Evolutionary conservation across 495 filamentous ascomycete species (phyloP), one percentile per base, ranked within the genome.

Genomic region (Aspergillus conjunctus): DNA sequence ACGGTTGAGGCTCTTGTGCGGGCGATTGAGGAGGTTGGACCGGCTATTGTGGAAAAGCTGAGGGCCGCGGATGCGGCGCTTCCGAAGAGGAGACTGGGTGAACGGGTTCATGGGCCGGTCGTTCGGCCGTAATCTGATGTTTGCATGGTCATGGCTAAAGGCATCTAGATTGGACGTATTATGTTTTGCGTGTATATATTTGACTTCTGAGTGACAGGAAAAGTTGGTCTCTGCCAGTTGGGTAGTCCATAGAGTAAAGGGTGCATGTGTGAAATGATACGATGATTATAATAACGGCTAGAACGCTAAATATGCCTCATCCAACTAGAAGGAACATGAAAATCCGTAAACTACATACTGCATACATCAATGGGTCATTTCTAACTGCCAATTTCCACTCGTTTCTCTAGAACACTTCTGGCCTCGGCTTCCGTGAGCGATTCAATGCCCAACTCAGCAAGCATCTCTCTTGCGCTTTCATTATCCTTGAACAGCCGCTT

Each of bases 401-500:
- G 83, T 55, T 83, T 84, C 71, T 91, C 83, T 66, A 98, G 70
- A 52, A 97, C 83, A 60, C 81, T 80, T 63, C 93, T 85, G 8
- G 91, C 93, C 63, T 95, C 90, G 7, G 75, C 81, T 53, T 88
- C 88, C 1, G 79, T 85, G 64, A 98, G 69, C 22, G 68, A 66
- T 33, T 84, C 84, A 51, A 87, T 77, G 33, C 90, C 79, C 34
- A 88, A 77, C 66, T 93, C 80, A 56, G 85, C 83, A 39, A 98
- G 73, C 17, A 87, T 82, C 65, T 83, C 86, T 63, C 91, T 86
- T 1, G 92, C 94, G 66, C 88, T 88, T 54, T 88, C 81, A 56
- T 93, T 93, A 62, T 88, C 87, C 41, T 81, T 87, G 72, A 95
- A 97, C 0, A 96, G 73, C 59, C 85, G 81, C 67, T 87, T 85